A percentile compares a stretch with the other conserved stretches of the same genome.
Conservation (phyloP, 2,329 filamentous ascomycete genomes). For the Sporothrix phasma region DNA sequence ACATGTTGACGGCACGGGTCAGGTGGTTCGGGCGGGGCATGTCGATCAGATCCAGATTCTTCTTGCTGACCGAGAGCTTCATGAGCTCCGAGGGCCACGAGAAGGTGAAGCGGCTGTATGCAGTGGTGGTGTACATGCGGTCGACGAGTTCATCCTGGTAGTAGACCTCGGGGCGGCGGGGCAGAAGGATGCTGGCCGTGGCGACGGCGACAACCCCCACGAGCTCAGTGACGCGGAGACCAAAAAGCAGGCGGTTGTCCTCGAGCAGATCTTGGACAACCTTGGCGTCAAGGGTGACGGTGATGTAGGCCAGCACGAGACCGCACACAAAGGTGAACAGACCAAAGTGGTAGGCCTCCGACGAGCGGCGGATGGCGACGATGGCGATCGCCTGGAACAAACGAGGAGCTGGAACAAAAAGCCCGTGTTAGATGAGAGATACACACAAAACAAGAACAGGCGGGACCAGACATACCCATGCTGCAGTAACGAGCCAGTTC, state of each 20-base stretch:
- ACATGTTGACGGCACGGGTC: conserved; percentile 41
- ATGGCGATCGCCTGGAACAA: conserved; percentile 42
- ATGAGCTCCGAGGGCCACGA: conserved; percentile 52
- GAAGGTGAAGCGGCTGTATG: conserved; percentile 54
- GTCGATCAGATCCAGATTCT: conserved; percentile 51
- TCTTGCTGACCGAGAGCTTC: conserved; percentile 43
- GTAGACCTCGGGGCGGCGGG: conserved; percentile 58
- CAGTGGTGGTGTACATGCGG: conserved; percentile 49
- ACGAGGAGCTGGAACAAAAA: conserved; percentile 41
- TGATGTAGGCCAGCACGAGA: conserved; percentile 33
- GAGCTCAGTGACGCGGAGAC: conserved; percentile 40
- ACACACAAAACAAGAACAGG: neutral
- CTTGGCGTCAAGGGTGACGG: conserved; percentile 36
- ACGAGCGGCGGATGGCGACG: conserved; percentile 39
- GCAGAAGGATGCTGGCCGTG: conserved; percentile 44
- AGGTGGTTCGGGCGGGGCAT: conserved; percentile 50
- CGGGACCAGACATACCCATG: conserved; percentile 48
- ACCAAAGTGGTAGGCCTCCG: conserved; percentile 44
- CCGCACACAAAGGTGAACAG: conserved; percentile 41
- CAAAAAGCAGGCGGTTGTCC: conserved; percentile 28
- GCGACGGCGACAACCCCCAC: conserved; percentile 35
- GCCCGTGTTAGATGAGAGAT: neutral
- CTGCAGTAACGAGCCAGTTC: conserved; percentile 49
- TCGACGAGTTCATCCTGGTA: conserved; percentile 52
- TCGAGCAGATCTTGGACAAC: conserved; percentile 28